A percentile compares a stretch with the other conserved stretches of the same genome.
phyloP scores from a whole-genome alignment of 352 stramenopile species.

The Phytophthora tentaculata region DNA sequence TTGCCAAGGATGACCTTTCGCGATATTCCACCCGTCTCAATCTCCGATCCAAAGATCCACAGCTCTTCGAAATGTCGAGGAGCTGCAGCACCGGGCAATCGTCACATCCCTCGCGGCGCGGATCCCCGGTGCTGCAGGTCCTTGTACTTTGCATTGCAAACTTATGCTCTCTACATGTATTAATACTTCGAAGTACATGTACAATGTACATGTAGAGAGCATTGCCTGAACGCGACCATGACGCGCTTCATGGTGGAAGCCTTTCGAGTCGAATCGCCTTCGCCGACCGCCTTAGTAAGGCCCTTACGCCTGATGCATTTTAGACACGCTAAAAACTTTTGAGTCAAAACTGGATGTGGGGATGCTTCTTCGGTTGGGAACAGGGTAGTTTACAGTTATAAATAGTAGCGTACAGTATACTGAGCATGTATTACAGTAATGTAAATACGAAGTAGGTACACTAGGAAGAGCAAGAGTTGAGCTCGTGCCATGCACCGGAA shows the following conservation, averaged over 20 bases:
- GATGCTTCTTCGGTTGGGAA: constrained; percentile 19
- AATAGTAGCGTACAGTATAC: too few species aligned
- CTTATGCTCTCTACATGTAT: background rate
- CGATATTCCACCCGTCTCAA: background rate
- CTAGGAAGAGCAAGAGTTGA: too few species aligned
- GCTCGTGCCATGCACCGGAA: constrained; percentile 25
- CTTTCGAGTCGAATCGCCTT: too few species aligned
- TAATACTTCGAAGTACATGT: background rate
- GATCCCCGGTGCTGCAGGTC: constrained; percentile 11
- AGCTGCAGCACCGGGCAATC: constrained; percentile 22
- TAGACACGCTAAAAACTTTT: constrained; percentile 31
- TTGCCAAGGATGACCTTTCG: background rate
- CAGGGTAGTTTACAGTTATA: too few species aligned
- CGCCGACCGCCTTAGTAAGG: too few species aligned
- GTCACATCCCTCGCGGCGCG: background rate
- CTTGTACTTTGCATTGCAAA: constrained; percentile 7
- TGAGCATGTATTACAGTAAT: too few species aligned
- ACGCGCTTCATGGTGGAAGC: constrained; percentile 17
- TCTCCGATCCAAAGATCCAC: constrained; percentile 1
- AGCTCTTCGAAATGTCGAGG: constrained; percentile 10
- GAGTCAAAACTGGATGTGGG: constrained; percentile 31
- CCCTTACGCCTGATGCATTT: background rate
- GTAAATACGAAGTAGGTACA: too few species aligned
- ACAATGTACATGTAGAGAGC: background rate
- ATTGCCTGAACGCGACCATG: background rate